Conservation (phyloP, 768 basidiomycete genomes). For the Fistulinella prunicolor region DNA sequence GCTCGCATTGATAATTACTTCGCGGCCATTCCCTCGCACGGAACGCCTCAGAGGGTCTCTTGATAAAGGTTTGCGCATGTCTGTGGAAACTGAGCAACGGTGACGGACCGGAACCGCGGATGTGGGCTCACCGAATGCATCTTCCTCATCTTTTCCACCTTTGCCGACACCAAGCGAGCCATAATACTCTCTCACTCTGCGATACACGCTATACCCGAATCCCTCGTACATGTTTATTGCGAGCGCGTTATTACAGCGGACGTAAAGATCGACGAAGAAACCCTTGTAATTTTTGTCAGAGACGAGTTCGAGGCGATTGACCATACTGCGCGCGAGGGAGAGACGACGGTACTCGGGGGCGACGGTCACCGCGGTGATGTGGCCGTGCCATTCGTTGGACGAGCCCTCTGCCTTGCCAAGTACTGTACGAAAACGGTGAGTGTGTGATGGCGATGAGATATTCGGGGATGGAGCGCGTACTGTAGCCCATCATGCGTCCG, state of each 20-base stretch:
- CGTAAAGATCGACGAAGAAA: slow-evolving; percentile 94
- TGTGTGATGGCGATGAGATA: slow-evolving; percentile 6
- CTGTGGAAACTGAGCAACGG: slow-evolving; percentile 25
- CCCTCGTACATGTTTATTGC: slow-evolving; percentile 93
- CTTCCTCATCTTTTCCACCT: slow-evolving; percentile 80
- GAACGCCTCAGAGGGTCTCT: slow-evolving; percentile 60
- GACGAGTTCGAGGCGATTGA: slow-evolving; percentile 80
- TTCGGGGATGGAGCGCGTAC: slow-evolving; percentile 43
- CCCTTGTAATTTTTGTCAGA: slow-evolving; percentile 79
- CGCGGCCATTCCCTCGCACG: slow-evolving; percentile 67
- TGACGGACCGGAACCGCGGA: neutral
- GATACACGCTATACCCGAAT: slow-evolving; percentile 90
- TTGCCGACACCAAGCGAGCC: slow-evolving; percentile 71
- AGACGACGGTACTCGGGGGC: slow-evolving; percentile 91
- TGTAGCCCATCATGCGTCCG: slow-evolving; percentile 90
- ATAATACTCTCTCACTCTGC: slow-evolving; percentile 89
- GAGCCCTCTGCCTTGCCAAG: slow-evolving; percentile 90
- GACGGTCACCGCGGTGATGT: slow-evolving; percentile 93
- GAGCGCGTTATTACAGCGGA: slow-evolving; percentile 79
- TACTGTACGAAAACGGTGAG: slow-evolving; percentile 46
- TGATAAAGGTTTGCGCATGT: slow-evolving; percentile 74
- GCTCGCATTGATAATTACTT: slow-evolving; percentile 55
- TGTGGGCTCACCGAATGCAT: slow-evolving; percentile 78
- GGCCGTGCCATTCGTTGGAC: slow-evolving; percentile 81
- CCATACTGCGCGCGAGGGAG: slow-evolving; percentile 82